phyloP scores from a whole-genome alignment of 495 filamentous ascomycete genomes.

The Aspergillus taichungensis region DNA sequence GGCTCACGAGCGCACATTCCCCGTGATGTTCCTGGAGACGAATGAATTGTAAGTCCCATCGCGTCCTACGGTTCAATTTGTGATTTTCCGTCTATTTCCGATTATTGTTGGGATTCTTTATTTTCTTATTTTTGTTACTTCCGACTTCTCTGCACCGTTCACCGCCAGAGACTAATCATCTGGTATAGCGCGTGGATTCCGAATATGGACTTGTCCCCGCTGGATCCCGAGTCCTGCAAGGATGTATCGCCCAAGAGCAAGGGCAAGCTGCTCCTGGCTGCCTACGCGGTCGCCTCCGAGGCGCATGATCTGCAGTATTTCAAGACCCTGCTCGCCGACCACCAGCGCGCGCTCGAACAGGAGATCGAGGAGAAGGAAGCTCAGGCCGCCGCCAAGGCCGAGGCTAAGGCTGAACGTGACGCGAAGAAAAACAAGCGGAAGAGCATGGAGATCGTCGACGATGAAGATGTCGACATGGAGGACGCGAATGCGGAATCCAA shows the following conservation, averaged over 20 bases:
- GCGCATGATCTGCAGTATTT: conserved; percentile 62
- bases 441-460: conserved; percentile 43
- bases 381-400: conserved; percentile 49
- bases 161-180: conserved; percentile 1
- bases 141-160: neutral
- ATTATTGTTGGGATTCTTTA: no score
- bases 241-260: conserved; percentile 59
- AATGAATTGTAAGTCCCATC: conserved; percentile 80
- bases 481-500: conserved; percentile 50
- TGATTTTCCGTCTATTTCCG: no score
- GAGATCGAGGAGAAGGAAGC: conserved; percentile 53
- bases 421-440: conserved; percentile 57
- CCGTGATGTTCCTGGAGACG: conserved; percentile 86
- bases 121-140: no score
- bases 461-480: conserved; percentile 69
- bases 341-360: conserved; percentile 49
- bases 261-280: conserved; percentile 61
- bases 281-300: conserved; percentile 65
- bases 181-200: conserved; percentile 66
- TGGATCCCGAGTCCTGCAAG: conserved; percentile 60
- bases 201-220: conserved; percentile 66
- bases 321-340: conserved; percentile 60
- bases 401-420: conserved; percentile 50
- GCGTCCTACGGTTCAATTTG: no score
- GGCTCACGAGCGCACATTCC: conserved; percentile 71